Percentiles rank a stretch among this genome's conserved stretches.
phyloP scores from a whole-genome alignment of 257 asterid genomes.

The Striga asiatica region DNA sequence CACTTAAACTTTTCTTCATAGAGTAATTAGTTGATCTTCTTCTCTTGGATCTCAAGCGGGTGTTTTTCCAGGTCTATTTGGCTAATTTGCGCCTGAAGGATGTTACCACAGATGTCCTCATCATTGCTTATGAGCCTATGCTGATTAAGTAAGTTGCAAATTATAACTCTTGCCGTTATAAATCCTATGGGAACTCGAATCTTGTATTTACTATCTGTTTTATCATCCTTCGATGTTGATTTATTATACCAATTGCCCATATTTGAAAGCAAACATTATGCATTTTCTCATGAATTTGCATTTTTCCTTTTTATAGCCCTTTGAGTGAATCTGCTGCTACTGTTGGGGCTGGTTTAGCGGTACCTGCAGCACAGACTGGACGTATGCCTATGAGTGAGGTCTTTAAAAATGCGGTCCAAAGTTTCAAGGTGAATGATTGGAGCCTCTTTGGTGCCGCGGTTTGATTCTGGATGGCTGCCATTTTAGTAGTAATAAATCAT shows the following conservation, averaged over 20 bases:
- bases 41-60: background rate
- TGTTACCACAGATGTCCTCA: slow-evolving; percentile 62
- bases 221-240: background rate
- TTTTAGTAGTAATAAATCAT: background rate
- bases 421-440: slow-evolving; percentile 81
- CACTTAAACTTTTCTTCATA: slow-evolving; percentile 6
- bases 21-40: background rate
- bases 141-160: slow-evolving; percentile 54
- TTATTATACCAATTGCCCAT: background rate
- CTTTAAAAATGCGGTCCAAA: slow-evolving; percentile 50
- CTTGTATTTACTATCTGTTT: background rate
- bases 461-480: slow-evolving; percentile 16
- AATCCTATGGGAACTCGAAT: background rate
- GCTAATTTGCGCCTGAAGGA: slow-evolving; percentile 92
- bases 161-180: background rate
- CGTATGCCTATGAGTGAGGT: slow-evolving; percentile 71
- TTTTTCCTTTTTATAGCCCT: slow-evolving; percentile 36
- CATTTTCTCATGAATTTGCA: background rate
- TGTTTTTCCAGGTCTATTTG: slow-evolving; percentile 55
- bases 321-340: slow-evolving; percentile 70
- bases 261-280: too few relatives aligned
- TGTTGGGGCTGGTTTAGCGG: slow-evolving; percentile 66
- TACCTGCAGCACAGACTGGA: slow-evolving; percentile 65
- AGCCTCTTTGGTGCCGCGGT: slow-evolving; percentile 47
- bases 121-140: slow-evolving; percentile 81